phyloP scores from a whole-genome alignment of 1,139 yeast genomes.

The Nematodospora anomalae region DNA sequence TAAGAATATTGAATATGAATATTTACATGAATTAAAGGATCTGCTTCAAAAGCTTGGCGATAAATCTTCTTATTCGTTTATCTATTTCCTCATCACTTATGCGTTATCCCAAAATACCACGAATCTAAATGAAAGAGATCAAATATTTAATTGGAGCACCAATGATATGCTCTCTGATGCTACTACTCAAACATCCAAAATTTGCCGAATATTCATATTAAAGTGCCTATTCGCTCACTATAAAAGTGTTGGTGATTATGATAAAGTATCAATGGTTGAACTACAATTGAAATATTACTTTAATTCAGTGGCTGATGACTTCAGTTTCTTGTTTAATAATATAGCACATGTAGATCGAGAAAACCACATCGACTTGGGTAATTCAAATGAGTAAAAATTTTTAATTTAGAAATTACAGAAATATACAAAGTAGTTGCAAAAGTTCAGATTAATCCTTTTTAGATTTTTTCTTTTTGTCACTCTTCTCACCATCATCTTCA shows the following conservation, averaged over 20 bases:
- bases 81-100: slow-evolving; percentile 1
- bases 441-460: slow-evolving; percentile 22
- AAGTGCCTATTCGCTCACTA: slow-evolving; percentile 19
- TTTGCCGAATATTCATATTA: slow-evolving; percentile 23
- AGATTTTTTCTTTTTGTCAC: slow-evolving; percentile 48
- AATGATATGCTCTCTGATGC: slow-evolving; percentile 1
- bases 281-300: slow-evolving; percentile 18
- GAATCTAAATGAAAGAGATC: neutral
- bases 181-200: slow-evolving; percentile 22
- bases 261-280: slow-evolving; percentile 24
- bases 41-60: neutral
- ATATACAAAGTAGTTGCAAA: too few species aligned
- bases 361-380: neutral
- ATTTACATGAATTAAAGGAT: neutral
- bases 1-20: neutral
- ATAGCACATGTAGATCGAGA: neutral
- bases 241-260: slow-evolving; percentile 22
- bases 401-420: too few species aligned
- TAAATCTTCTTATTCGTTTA: slow-evolving; percentile 3
- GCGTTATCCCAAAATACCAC: neutral
- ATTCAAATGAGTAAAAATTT: too few species aligned
- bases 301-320: slow-evolving; percentile 11
- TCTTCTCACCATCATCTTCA: slow-evolving; percentile 52
- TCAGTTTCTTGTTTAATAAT: slow-evolving; percentile 17
- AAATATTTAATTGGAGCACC: neutral